A percentile compares a stretch with the other conserved stretches of the same genome.
These are phyloP conservation scores for Symbiodinium pilosum DNA, from an alignment of 73 alveolate genomes.

Conservation along the genomic window DNA sequence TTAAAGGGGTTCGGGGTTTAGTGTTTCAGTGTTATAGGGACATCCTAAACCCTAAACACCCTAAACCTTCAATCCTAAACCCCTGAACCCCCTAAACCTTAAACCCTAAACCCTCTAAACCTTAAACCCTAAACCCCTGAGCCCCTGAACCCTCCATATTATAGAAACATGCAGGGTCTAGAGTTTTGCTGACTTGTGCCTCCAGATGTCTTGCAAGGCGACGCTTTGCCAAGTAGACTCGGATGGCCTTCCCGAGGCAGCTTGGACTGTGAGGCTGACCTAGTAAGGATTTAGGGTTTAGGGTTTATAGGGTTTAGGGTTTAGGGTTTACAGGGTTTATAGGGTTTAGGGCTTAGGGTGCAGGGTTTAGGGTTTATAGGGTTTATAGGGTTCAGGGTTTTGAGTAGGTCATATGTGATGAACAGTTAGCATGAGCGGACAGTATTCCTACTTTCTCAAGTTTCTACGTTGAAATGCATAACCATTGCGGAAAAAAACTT, in stretches of 20 bases:
- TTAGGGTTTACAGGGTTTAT: not conserved
- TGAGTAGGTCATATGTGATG: no score
- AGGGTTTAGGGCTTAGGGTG: not conserved
- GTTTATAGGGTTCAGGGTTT: no score
- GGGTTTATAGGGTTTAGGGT: not conserved
- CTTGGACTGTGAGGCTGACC: no score
- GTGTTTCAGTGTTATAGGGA: not conserved
- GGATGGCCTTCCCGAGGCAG: not conserved
- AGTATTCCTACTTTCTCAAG: no score
- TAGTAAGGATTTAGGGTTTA: no score
- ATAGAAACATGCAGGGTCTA: no score
- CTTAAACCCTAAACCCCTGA: no score
- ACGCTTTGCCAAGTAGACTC: not conserved
- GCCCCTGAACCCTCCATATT: no score
- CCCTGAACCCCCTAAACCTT: not conserved
- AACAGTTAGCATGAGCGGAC: no score
- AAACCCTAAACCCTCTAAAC: not conserved
- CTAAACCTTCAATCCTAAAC: not conserved
- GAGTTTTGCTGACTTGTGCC: no score
- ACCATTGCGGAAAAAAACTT: no score
- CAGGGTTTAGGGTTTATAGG: not conserved
- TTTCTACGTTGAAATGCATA: no score
- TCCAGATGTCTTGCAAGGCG: not conserved
- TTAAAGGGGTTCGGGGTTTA: not conserved
- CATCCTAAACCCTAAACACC: not conserved